A percentile compares a stretch with the other conserved stretches of the same genome.
Conservation (phyloP, 164 flowering plant genomes). For the Hamamelis virginiana region DNA sequence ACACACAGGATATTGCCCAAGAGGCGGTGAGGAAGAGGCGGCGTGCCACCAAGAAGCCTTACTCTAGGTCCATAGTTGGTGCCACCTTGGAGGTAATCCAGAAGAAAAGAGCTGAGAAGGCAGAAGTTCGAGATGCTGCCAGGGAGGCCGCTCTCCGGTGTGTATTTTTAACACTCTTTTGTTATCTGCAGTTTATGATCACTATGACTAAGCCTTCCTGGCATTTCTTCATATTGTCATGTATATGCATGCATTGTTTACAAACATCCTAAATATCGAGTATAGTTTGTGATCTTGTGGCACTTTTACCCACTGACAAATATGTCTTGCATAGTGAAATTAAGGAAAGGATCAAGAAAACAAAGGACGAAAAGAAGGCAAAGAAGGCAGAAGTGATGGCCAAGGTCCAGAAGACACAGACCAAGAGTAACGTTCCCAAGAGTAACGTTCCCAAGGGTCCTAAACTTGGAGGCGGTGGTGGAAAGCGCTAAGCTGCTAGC, state of each 20-base stretch:
- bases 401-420: constrained; percentile 35
- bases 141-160: constrained; percentile 65
- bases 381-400: constrained; percentile 53
- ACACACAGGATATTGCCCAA: constrained; percentile 40
- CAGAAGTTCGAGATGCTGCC: constrained; percentile 64
- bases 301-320: not conserved
- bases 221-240: too few relatives aligned
- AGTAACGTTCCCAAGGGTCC: constrained; percentile 45
- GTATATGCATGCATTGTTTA: not conserved
- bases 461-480: constrained; percentile 58
- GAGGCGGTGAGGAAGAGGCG: constrained; percentile 60
- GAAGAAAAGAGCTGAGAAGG: constrained; percentile 55
- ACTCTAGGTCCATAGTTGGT: constrained; percentile 66
- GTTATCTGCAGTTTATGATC: not conserved
- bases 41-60: constrained; percentile 56
- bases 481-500: constrained; percentile 36
- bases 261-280: not conserved
- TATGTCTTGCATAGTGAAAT: constrained; percentile 35
- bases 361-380: constrained; percentile 66
- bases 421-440: constrained; percentile 33
- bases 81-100: constrained; percentile 61
- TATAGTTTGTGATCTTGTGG: too few relatives aligned
- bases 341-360: constrained; percentile 60
- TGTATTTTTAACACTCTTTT: constrained; percentile 2
- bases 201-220: too few relatives aligned